Evolutionary conservation across 345 rosid species (phyloP).

Genomic region (Eucalyptus brandiana): DNA sequence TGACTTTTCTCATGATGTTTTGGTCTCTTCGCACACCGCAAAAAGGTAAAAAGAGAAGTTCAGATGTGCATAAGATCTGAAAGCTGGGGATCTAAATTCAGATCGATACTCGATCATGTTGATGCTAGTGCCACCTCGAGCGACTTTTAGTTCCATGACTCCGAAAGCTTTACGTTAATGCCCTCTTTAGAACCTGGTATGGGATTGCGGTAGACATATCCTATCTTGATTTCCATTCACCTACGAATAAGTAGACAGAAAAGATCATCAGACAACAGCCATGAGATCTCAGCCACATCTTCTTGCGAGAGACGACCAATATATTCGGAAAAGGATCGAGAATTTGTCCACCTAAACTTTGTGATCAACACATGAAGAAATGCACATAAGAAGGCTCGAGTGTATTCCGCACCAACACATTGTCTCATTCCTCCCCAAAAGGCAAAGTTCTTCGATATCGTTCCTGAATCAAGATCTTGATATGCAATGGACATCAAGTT

Average conservation of each 20-base stretch:
- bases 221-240: slow-evolving; percentile 3
- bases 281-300: neutral
- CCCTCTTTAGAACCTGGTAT: neutral
- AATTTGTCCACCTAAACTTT: neutral
- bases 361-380: slow-evolving; percentile 8
- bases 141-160: no score
- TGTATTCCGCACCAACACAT: slow-evolving; percentile 3
- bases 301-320: neutral
- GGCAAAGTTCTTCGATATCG: neutral
- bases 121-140: no score
- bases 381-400: neutral
- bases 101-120: neutral
- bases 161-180: neutral
- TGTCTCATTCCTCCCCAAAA: slow-evolving; percentile 10
- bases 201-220: neutral
- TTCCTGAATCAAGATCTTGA: neutral
- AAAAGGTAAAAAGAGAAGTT: neutral
- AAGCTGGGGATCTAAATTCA: neutral
- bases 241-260: neutral
- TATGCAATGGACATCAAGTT: no score
- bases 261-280: neutral
- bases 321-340: neutral
- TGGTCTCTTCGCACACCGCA: neutral
- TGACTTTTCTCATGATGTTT: neutral
- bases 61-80: neutral